phyloP scores from a whole-genome alignment of 2,329 filamentous ascomycete species.

The Parafenestella ontariensis region DNA sequence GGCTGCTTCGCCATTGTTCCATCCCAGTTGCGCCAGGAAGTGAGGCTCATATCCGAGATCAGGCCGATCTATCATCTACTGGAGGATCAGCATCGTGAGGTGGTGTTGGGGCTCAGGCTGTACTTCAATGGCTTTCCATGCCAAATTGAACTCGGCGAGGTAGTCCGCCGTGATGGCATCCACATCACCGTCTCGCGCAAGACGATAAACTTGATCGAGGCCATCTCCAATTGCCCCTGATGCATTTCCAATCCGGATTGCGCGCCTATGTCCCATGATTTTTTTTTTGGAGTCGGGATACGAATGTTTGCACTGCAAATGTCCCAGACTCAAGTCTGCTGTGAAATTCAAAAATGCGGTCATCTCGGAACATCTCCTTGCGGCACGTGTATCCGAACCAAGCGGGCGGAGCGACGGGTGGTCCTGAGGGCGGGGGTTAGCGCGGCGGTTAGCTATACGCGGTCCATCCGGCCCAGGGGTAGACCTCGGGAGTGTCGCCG shows the following conservation, averaged over 20 bases:
- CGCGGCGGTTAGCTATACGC: not conserved
- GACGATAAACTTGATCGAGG: constrained; percentile 50
- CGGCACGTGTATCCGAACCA: too few relatives aligned
- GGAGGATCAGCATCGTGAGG: not conserved
- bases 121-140: constrained; percentile 27
- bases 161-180: constrained; percentile 55
- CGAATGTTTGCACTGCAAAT: not conserved
- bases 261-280: constrained; percentile 9
- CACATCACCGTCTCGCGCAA: constrained; percentile 69
- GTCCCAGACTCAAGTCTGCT: not conserved
- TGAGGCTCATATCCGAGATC: constrained; percentile 41
- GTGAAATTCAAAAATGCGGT: too few relatives aligned
- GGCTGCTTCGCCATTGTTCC: constrained; percentile 27
- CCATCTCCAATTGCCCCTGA: constrained; percentile 44
- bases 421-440: not conserved
- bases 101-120: not conserved
- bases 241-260: constrained; percentile 44
- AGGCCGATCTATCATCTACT: constrained; percentile 35
- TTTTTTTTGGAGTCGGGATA: not conserved
- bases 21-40: constrained; percentile 41
- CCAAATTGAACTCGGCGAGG: constrained; percentile 45
- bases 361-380: too few relatives aligned
- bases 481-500: too few relatives aligned
- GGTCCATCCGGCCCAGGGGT: too few relatives aligned
- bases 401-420: too few relatives aligned